Conservation (phyloP, 1,284 basidiomycete species). For the Agroathelia rolfsii region DNA sequence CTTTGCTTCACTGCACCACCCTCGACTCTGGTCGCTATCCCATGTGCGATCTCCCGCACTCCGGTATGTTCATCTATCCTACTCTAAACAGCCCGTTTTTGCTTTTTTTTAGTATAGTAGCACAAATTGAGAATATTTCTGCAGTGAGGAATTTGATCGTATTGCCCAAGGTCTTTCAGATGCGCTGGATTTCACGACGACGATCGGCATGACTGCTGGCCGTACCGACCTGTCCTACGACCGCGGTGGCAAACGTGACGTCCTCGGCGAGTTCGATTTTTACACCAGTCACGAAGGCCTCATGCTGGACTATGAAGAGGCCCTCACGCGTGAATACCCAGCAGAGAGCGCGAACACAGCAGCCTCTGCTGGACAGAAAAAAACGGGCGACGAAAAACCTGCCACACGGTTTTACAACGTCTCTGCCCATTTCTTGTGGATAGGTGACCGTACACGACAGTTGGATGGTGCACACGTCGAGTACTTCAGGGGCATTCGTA, state of each 20-base stretch:
- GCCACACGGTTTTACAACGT: conserved; percentile 83
- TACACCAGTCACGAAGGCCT: conserved; percentile 95
- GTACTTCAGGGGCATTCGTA: conserved; percentile 90
- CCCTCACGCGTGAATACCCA: conserved; percentile 68
- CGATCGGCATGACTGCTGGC: conserved; percentile 65
- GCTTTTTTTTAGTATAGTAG: no score
- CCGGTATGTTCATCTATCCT: conserved; percentile 31
- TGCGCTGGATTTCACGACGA: conserved; percentile 87
- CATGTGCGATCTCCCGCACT: conserved; percentile 83
- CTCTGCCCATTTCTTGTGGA: conserved; percentile 93
- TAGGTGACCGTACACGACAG: conserved; percentile 94
- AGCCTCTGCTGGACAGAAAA: no score
- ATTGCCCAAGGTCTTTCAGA: conserved; percentile 84
- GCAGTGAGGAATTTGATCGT: conserved; percentile 76
- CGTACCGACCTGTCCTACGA: conserved; percentile 48
- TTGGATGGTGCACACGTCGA: conserved; percentile 91
- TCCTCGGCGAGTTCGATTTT: conserved; percentile 87
- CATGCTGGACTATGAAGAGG: conserved; percentile 89
- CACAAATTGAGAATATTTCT: conserved; percentile 2
- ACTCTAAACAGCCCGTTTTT: neutral
- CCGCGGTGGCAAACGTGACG: conserved; percentile 57
- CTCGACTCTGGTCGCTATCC: conserved; percentile 84
- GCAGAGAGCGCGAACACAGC: no score
- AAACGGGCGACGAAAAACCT: no score
- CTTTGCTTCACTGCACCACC: conserved; percentile 87